Evolutionary conservation across 805 yeast species (phyloP).

Genomic region (Wickerhamiella azymoides): DNA sequence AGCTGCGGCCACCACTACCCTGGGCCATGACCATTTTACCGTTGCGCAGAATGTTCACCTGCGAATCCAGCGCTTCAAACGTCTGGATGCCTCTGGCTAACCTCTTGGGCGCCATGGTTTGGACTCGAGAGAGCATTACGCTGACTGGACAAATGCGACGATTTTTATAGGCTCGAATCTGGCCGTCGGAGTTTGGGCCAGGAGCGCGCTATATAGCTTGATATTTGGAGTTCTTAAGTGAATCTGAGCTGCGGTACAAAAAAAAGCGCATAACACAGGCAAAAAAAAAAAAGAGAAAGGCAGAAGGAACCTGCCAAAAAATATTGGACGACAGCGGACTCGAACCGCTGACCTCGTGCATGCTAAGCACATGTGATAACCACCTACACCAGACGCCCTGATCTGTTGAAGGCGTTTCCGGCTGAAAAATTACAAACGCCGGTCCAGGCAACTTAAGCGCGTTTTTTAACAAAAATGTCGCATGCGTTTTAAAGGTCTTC

Average conservation of each 20-base stretch:
- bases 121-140: not conserved
- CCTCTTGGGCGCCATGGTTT: not conserved
- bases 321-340: constrained; percentile 12
- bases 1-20: constrained; percentile 68
- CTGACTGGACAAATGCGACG: not conserved
- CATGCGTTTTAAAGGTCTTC: no score
- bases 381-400: constrained; percentile 15
- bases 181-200: no score
- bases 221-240: no score
- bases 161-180: not conserved
- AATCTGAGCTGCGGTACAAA: not conserved
- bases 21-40: constrained; percentile 62
- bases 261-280: not conserved
- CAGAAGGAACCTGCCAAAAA: not conserved
- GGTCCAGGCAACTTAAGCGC: no score
- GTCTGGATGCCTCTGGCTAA: constrained; percentile 22
- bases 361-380: constrained; percentile 15
- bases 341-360: constrained; percentile 16
- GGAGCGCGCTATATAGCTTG: no score
- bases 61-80: constrained; percentile 33
- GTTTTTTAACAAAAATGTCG: no score
- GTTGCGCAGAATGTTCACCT: constrained; percentile 46
- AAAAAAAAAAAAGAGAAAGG: not conserved
- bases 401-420: not conserved
- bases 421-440: no score